Evolutionary conservation across 257 asterid genomes (phyloP), one percentile per base, ranked within the genome.

Genomic region (Petunia secreta): DNA sequence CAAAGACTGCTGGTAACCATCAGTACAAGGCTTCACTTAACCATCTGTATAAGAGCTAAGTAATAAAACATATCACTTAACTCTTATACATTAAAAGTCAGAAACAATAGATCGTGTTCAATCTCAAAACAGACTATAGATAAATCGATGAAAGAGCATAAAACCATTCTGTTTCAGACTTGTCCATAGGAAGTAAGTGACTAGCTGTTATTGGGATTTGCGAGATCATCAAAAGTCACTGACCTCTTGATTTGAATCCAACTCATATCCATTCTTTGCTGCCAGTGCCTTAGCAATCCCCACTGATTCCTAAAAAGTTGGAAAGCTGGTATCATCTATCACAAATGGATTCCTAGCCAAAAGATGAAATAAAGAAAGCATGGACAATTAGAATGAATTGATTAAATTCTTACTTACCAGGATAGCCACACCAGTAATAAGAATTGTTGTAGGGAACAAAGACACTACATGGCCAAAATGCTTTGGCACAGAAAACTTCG

Each of bases 211-310:
- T 50, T 50, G 62, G 14, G 3, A 3, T 44, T 50, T 50, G 62
- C 39, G 3, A 3, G 62, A 50, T 11, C 10, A 36, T 73, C 1
- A 9, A 36, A 50, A 73, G 62, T 11, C 36, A 81, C 88, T 77
- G 67, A 96, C 99, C 98, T 96, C 99, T 85, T 92, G 99, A 84
- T 92, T 96, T 71, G 99, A 94, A 89, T 96, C 97, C 88, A 92
- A 87, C 86, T 96, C 99, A 67, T 96, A 92, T 67, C 98, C 98
- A 80, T 96, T 94, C 87, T 96, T 96, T 38, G 99, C 98, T 38
- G 99, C 99, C 80, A 96, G 88, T 71, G 98, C 99, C 87, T 96
- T 96, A 62, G 99, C 98, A 80, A 96, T 96, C 76, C 99, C 99
- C 54, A 96, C 99, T 66, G 98, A 94, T 88, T 96, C 99, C 98